A percentile compares a stretch with the other conserved stretches of the same genome.
phyloP scores from a whole-genome alignment of 1,139 yeast genomes.

The Diutina siamensis region DNA sequence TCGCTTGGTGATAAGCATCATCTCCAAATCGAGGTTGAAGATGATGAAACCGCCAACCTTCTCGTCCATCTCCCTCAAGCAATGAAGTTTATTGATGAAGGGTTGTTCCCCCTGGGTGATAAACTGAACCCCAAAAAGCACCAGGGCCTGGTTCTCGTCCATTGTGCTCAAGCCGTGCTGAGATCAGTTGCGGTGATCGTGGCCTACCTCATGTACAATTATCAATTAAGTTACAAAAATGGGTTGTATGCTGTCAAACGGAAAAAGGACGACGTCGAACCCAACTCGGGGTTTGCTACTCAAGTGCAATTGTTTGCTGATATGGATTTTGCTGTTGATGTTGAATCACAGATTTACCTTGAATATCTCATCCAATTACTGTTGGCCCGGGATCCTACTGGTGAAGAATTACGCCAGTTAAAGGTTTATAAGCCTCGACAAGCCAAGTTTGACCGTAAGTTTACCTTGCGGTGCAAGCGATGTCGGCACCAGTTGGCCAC shows the following conservation, averaged over 20 bases:
- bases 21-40: conserved; percentile 61
- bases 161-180: conserved; percentile 84
- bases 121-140: conserved; percentile 26
- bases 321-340: conserved; percentile 20
- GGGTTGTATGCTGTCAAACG: conserved; percentile 65
- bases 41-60: conserved; percentile 50
- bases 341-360: conserved; percentile 15
- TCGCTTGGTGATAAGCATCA: conserved; percentile 38
- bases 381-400: conserved; percentile 20
- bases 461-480: conserved; percentile 48
- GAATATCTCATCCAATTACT: conserved; percentile 17
- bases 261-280: conserved; percentile 46
- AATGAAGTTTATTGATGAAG: conserved; percentile 55
- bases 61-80: conserved; percentile 48
- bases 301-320: conserved; percentile 54
- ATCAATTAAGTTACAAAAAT: conserved; percentile 44
- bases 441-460: conserved; percentile 13
- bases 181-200: conserved; percentile 63
- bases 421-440: not conserved
- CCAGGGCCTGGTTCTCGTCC: conserved; percentile 39
- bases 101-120: conserved; percentile 34
- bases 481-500: conserved; percentile 52
- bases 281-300: conserved; percentile 67
- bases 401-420: conserved; percentile 10
- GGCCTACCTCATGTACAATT: conserved; percentile 72